Conservation (phyloP, 2,329 filamentous ascomycete species). For the Arthrobotrys sphaeroides region DNA sequence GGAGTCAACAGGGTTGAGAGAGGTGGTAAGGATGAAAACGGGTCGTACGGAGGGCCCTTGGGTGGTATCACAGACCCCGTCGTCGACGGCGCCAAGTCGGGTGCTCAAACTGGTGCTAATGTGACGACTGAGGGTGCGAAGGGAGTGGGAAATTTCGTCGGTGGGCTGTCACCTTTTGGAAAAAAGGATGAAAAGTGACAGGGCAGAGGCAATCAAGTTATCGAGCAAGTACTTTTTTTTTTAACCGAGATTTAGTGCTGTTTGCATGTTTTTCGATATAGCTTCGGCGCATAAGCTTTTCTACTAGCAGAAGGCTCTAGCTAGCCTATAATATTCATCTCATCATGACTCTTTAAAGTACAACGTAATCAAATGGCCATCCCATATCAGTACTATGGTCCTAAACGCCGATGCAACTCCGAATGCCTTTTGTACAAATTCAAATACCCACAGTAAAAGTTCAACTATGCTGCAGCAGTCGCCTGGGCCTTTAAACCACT, state of each 20-base stretch:
- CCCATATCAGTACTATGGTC: neutral
- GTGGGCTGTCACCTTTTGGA: conserved; percentile 32
- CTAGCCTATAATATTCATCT: no score
- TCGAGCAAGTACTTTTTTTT: no score
- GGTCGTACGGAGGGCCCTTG: conserved; percentile 58
- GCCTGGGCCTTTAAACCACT: neutral
- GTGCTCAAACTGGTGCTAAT: neutral
- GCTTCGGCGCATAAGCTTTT: no score
- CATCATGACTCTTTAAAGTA: neutral
- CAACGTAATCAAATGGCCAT: neutral
- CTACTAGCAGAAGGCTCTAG: no score
- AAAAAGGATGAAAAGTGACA: conserved; percentile 12
- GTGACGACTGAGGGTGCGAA: conserved; percentile 19
- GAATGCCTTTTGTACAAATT: neutral
- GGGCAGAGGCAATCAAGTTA: no score
- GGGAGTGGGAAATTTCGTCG: conserved; percentile 20
- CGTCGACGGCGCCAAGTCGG: conserved; percentile 23
- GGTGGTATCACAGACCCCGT: conserved; percentile 45
- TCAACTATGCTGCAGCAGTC: neutral
- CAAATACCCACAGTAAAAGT: neutral
- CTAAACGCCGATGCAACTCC: neutral
- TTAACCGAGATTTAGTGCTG: no score
- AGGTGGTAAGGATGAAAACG: conserved; percentile 71
- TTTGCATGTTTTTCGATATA: no score
- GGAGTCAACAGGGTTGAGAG: conserved; percentile 73